Conservation (phyloP, 73 alveolate genomes). For the Symbiodinium pilosum region DNA sequence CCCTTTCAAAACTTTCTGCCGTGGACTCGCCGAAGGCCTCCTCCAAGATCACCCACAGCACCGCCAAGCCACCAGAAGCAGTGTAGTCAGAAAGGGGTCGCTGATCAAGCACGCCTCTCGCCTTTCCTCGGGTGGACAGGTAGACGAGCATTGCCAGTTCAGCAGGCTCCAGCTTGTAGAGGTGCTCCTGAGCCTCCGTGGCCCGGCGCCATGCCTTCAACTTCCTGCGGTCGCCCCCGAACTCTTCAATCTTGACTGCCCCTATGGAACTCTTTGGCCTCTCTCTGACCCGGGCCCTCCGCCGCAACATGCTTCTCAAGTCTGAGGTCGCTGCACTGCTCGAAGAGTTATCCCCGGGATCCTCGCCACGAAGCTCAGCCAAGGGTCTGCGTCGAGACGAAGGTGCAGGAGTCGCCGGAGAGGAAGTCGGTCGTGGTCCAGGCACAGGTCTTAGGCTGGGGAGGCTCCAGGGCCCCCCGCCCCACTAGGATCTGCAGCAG, state of each 20-base stretch:
- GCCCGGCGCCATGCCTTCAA: background rate
- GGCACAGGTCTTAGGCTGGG: too few relatives aligned
- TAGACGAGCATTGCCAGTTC: background rate
- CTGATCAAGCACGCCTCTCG: background rate
- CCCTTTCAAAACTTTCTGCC: conserved; percentile 2
- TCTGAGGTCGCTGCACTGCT: background rate
- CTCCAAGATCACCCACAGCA: background rate
- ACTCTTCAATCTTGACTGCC: background rate
- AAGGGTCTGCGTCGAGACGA: too few relatives aligned
- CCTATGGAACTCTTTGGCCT: background rate
- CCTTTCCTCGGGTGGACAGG: background rate
- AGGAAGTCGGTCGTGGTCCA: too few relatives aligned
- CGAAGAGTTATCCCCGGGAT: background rate
- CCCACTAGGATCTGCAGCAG: too few relatives aligned
- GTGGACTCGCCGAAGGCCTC: conserved; percentile 7
- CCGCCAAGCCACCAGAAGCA: background rate
- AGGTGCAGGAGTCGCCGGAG: too few relatives aligned
- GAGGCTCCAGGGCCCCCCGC: too few relatives aligned
- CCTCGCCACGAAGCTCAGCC: too few relatives aligned
- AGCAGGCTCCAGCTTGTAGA: background rate
- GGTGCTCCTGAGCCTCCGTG: background rate
- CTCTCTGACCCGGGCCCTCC: background rate
- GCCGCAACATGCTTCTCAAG: background rate
- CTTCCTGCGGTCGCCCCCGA: background rate
- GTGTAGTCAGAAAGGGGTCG: background rate